phyloP scores from a whole-genome alignment of 2,329 filamentous ascomycete genomes.

The Sclerotinia trifoliorum region DNA sequence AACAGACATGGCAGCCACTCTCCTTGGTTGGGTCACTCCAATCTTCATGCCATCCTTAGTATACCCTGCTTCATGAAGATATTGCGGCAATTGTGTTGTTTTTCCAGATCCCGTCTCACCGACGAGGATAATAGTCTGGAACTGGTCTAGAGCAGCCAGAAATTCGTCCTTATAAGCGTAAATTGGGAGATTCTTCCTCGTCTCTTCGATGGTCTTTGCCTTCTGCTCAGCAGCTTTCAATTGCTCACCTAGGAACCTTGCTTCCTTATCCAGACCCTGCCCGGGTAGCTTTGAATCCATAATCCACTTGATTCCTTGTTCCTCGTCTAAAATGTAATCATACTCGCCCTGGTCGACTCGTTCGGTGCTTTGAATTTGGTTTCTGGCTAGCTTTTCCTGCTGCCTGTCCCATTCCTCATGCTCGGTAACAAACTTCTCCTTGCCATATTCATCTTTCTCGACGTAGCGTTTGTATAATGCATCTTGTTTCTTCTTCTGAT shows the following conservation, averaged over 20 bases:
- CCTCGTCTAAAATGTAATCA: slow-evolving; percentile 88
- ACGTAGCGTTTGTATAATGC: slow-evolving; percentile 89
- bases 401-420: slow-evolving; percentile 96
- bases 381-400: slow-evolving; percentile 82
- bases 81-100: slow-evolving; percentile 92
- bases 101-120: slow-evolving; percentile 95
- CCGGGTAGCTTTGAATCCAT: slow-evolving; percentile 71
- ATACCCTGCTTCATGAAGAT: slow-evolving; percentile 86
- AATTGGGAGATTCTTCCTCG: slow-evolving; percentile 84
- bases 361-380: slow-evolving; percentile 75
- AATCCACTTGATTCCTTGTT: slow-evolving; percentile 82
- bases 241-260: slow-evolving; percentile 74
- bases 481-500: slow-evolving; percentile 82
- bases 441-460: slow-evolving; percentile 80
- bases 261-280: slow-evolving; percentile 71
- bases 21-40: slow-evolving; percentile 88
- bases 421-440: slow-evolving; percentile 88
- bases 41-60: slow-evolving; percentile 82
- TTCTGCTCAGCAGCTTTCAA: slow-evolving; percentile 87
- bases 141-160: slow-evolving; percentile 77
- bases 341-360: slow-evolving; percentile 79
- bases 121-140: slow-evolving; percentile 87
- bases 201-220: slow-evolving; percentile 85
- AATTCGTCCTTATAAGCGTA: slow-evolving; percentile 85
- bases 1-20: slow-evolving; percentile 96